Percentiles rank a stretch among this genome's conserved stretches.
Evolutionary conservation across 108 stramenopile genomes (phyloP).

Genomic region (Nitzschia sp.): DNA sequence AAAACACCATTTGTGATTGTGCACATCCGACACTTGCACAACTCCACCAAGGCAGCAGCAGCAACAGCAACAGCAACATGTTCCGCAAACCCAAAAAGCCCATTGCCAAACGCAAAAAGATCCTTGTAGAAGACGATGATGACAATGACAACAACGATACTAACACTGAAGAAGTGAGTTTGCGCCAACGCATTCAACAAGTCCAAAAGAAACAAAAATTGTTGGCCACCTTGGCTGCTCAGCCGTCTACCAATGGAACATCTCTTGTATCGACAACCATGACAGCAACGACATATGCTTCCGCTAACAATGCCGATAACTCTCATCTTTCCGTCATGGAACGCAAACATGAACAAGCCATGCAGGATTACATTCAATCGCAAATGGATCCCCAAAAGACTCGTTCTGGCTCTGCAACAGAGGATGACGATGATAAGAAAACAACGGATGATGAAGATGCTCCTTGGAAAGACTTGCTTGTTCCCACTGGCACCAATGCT

Average conservation of each 20-base stretch:
- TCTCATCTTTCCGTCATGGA: slow-evolving; percentile 1
- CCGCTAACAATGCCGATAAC: too few species aligned
- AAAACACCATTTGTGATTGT: too few species aligned
- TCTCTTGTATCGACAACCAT: background rate
- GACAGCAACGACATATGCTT: background rate
- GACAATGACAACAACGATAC: background rate
- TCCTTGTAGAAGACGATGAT: background rate
- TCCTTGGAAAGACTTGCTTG: too few species aligned
- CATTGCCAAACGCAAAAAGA: background rate
- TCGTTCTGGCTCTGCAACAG: background rate
- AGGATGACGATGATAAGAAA: background rate
- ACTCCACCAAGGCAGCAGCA: too few species aligned
- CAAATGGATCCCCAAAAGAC: slow-evolving; percentile 21
- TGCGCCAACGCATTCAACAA: slow-evolving; percentile 8
- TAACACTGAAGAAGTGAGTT: slow-evolving; percentile 1
- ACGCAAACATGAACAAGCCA: slow-evolving; percentile 29
- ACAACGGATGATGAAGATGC: too few species aligned
- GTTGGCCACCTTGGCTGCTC: background rate
- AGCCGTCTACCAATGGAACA: background rate
- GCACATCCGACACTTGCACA: too few species aligned
- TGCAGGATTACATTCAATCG: slow-evolving; percentile 25
- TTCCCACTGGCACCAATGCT: too few species aligned
- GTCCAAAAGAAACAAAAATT: slow-evolving; percentile 31
- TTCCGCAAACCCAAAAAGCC: slow-evolving; percentile 21
- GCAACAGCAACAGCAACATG: background rate